These are phyloP conservation scores for Colletotrichum scovillei DNA, from an alignment of 2,329 filamentous ascomycete species.

Conservation along the genomic window DNA sequence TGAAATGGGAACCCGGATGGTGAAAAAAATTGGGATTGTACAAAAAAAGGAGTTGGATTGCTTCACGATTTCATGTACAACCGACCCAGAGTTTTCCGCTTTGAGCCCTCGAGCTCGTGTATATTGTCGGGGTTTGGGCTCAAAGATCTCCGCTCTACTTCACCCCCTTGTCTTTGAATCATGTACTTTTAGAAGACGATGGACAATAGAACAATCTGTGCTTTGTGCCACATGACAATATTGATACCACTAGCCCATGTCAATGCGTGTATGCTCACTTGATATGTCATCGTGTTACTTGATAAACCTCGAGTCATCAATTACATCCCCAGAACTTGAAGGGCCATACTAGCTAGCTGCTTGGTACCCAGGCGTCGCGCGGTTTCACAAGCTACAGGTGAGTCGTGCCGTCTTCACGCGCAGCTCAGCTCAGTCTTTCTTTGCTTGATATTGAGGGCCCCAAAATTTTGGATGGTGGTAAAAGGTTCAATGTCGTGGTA, in stretches of 20 bases:
- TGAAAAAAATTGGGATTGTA: constrained; percentile 27
- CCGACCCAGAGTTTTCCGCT: constrained; percentile 34
- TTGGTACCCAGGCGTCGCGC: constrained; percentile 7
- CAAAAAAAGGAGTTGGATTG: constrained; percentile 37
- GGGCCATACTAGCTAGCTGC: neutral
- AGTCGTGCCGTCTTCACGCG: constrained; percentile 17
- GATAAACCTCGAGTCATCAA: constrained; percentile 20
- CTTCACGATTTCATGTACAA: constrained; percentile 41
- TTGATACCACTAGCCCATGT: too few relatives aligned
- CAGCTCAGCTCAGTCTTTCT: constrained; percentile 3
- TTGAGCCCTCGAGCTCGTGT: constrained; percentile 45
- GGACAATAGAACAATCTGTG: constrained; percentile 31
- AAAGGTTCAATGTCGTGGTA: constrained; percentile 52
- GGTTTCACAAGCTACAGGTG: neutral
- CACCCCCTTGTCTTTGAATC: constrained; percentile 49
- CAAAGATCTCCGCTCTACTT: constrained; percentile 56
- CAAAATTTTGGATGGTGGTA: constrained; percentile 21
- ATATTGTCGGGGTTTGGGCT: constrained; percentile 48
- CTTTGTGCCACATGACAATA: constrained; percentile 16
- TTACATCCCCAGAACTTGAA: constrained; percentile 28
- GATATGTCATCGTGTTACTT: neutral
- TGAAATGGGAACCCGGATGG: constrained; percentile 21
- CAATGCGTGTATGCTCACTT: neutral
- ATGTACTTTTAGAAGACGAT: constrained; percentile 48
- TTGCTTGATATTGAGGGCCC: neutral